Evolutionary conservation across 768 basidiomycete genomes (phyloP).

Genomic region (Cyathus striatus): DNA sequence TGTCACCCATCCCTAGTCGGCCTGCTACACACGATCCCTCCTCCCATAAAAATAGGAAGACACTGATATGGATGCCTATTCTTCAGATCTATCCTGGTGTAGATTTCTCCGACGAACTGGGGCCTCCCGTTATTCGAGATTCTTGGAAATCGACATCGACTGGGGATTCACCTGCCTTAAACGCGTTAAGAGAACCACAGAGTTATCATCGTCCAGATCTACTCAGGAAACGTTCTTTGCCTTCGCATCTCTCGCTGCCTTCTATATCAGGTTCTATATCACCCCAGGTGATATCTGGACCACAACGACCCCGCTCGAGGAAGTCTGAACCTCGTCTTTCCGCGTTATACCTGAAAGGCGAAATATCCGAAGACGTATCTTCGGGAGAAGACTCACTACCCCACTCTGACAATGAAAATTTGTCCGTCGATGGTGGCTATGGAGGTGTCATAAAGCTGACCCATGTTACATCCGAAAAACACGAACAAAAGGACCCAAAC

Average conservation of each 20-base stretch:
- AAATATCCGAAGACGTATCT: not conserved
- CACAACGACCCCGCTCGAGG: constrained; percentile 8
- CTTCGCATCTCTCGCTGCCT: not conserved
- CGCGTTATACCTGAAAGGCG: not conserved
- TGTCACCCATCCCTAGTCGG: too few relatives aligned
- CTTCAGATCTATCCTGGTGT: constrained; percentile 58
- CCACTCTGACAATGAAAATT: constrained; percentile 28
- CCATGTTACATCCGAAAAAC: constrained; percentile 26
- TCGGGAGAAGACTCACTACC: constrained; percentile 13
- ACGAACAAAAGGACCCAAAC: constrained; percentile 25
- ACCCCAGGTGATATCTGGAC: constrained; percentile 23
- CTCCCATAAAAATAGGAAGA: too few relatives aligned
- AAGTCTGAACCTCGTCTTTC: not conserved
- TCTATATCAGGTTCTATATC: constrained; percentile 4
- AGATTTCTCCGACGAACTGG: constrained; percentile 60
- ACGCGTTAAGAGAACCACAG: too few relatives aligned
- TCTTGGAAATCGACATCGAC: constrained; percentile 47
- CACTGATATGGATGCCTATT: too few relatives aligned
- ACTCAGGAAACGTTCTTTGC: not conserved
- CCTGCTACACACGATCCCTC: too few relatives aligned
- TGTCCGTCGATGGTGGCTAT: constrained; percentile 20
- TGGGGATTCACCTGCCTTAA: not conserved
- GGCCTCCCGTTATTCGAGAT: constrained; percentile 54
- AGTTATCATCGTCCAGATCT: not conserved
- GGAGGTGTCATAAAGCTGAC: constrained; percentile 30